These are phyloP conservation scores for Fusarium chuoi DNA, from an alignment of 2,329 filamentous ascomycete genomes.

Conservation along the genomic window DNA sequence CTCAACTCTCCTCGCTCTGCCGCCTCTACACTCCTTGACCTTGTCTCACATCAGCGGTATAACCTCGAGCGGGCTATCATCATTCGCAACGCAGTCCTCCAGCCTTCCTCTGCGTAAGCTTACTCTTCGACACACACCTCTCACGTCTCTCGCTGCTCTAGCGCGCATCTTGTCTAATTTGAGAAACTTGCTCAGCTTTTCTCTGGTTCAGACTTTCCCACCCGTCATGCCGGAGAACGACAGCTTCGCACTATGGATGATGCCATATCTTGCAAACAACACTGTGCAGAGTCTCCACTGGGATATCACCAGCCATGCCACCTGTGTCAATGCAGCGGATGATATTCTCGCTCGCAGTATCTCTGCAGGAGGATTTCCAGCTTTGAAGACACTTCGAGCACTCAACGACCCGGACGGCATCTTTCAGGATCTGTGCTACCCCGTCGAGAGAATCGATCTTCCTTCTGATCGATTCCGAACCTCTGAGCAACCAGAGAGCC, in stretches of 20 bases:
- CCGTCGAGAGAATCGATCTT: constrained; percentile 64
- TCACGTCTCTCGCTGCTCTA: constrained; percentile 66
- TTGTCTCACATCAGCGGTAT: constrained; percentile 67
- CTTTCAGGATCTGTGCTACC: constrained; percentile 76
- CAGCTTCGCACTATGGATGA: constrained; percentile 67
- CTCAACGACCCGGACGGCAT: constrained; percentile 76
- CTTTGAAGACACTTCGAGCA: constrained; percentile 67
- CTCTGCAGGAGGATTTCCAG: constrained; percentile 69
- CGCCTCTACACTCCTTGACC: constrained; percentile 64
- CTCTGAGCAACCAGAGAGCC: constrained; percentile 22
- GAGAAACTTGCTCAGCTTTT: constrained; percentile 58
- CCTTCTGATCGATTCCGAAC: constrained; percentile 59
- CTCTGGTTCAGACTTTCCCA: constrained; percentile 64
- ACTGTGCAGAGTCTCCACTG: constrained; percentile 68
- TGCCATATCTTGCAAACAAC: constrained; percentile 69
- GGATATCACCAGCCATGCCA: constrained; percentile 67
- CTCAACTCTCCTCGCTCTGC: constrained; percentile 63
- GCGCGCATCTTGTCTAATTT: constrained; percentile 70
- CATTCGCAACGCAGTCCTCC: constrained; percentile 62
- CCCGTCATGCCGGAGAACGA: constrained; percentile 66
- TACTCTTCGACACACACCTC: constrained; percentile 65
- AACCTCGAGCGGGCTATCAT: constrained; percentile 65
- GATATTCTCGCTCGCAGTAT: constrained; percentile 73
- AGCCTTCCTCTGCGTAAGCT: constrained; percentile 60
- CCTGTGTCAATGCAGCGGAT: constrained; percentile 62